Evolutionary conservation across 208 protist genomes (phyloP).

Genomic region (Leptomonas seymouri): DNA sequence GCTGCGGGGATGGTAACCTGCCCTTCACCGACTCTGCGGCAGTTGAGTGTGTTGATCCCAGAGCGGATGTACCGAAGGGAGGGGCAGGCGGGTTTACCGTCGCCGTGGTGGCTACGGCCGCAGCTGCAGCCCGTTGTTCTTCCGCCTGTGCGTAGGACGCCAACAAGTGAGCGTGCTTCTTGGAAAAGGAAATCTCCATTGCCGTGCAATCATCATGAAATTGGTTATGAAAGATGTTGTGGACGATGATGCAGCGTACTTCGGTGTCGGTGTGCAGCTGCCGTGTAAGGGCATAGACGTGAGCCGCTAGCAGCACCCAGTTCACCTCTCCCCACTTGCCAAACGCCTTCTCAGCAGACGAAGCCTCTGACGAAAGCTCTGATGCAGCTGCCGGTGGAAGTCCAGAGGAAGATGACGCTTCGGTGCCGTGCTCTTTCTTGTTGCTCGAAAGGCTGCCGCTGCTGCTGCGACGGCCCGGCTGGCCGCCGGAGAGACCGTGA

Average conservation of each 20-base stretch:
- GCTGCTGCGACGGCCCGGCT: background rate
- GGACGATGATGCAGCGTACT: conserved; percentile 15
- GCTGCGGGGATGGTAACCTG: too few species aligned
- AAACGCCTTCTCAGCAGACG: background rate
- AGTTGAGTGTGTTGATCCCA: too few species aligned
- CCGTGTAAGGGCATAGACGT: conserved; percentile 30
- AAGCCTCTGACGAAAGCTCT: background rate
- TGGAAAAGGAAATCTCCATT: conserved; percentile 3
- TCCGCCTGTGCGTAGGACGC: conserved; percentile 16
- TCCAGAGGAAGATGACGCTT: too few species aligned
- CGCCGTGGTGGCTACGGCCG: background rate
- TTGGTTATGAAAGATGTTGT: conserved; percentile 4
- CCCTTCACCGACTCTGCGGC: too few species aligned
- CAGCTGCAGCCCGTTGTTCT: background rate
- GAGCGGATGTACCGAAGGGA: background rate
- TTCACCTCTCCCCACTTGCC: conserved; percentile 12
- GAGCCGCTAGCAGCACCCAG: conserved; percentile 31
- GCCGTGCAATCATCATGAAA: background rate
- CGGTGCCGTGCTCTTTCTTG: background rate
- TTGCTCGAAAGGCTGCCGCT: background rate
- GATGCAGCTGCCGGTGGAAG: too few species aligned
- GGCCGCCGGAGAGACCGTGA: background rate
- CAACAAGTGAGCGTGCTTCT: background rate
- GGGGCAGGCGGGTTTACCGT: too few species aligned
- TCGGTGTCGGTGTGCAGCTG: conserved; percentile 17